Evolutionary conservation across 23 red algal genomes (phyloP).

Genomic region (Gracilaria gracilis): DNA sequence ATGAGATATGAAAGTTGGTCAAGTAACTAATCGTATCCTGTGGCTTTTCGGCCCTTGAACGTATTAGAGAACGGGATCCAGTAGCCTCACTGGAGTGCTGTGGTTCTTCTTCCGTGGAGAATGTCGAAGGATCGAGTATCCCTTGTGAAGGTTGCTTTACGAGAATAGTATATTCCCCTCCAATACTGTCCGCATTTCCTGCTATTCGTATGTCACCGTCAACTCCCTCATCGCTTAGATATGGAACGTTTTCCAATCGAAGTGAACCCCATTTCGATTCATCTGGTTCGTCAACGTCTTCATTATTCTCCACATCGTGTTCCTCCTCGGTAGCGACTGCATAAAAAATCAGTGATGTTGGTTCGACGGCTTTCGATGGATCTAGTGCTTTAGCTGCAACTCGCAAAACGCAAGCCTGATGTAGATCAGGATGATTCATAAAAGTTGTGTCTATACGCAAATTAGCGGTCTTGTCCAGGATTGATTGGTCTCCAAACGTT

Average conservation of each 20-base stretch:
- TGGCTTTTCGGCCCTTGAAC: conserved; percentile 35
- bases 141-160: conserved; percentile 44
- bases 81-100: neutral
- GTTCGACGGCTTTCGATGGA: conserved; percentile 12
- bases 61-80: conserved; percentile 47
- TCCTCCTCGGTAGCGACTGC: conserved; percentile 68
- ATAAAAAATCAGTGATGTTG: conserved; percentile 72
- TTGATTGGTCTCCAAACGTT: conserved; percentile 57
- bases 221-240: conserved; percentile 16
- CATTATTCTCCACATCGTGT: neutral
- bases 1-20: conserved; percentile 42
- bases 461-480: conserved; percentile 52
- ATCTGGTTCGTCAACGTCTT: conserved; percentile 2
- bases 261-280: conserved; percentile 60
- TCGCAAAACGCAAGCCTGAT: conserved; percentile 58
- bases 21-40: neutral
- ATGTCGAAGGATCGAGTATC: neutral
- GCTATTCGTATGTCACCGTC: conserved; percentile 39
- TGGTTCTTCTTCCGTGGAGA: neutral
- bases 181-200: conserved; percentile 49
- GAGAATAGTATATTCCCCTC: conserved; percentile 49
- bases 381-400: conserved; percentile 45
- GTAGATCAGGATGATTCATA: conserved; percentile 37
- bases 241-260: neutral
- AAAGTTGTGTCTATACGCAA: conserved; percentile 39